A percentile compares a stretch with the other conserved stretches of the same genome.
phyloP scores from a whole-genome alignment of 306 rosid species.

The Vigna angularis region DNA sequence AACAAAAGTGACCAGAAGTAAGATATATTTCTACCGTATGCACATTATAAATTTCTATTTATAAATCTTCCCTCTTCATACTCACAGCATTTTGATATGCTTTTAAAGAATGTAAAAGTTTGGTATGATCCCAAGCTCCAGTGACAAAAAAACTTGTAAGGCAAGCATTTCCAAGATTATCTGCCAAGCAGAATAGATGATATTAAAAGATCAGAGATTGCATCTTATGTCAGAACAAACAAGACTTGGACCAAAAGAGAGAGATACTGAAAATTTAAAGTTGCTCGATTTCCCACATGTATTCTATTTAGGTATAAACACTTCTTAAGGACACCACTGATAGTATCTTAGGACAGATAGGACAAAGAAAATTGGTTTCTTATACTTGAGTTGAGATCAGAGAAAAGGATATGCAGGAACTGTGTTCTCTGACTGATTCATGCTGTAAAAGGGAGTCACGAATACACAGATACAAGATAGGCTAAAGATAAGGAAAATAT shows the following conservation, averaged over 20 bases:
- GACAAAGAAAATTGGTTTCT: constrained; percentile 7
- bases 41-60: constrained; percentile 37
- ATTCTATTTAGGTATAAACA: constrained; percentile 17
- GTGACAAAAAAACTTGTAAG: constrained; percentile 89
- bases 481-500: neutral
- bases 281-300: neutral
- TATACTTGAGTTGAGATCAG: neutral
- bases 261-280: neutral
- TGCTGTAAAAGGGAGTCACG: neutral
- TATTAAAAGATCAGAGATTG: constrained; percentile 23
- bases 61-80: constrained; percentile 52
- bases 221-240: constrained; percentile 29
- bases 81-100: constrained; percentile 99
- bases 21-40: constrained; percentile 33
- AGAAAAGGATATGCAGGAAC: neutral
- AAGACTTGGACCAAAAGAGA: neutral
- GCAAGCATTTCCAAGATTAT: constrained; percentile 94
- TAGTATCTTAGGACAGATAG: constrained; percentile 26
- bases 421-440: neutral
- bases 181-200: constrained; percentile 55
- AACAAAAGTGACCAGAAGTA: constrained; percentile 35
- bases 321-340: constrained; percentile 27
- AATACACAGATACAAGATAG: neutral
- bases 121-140: constrained; percentile 93
- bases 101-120: constrained; percentile 83